Base-by-base conservation (phyloP, 1,284 basidiomycete species). In the Ceratorhiza oryzae-sativae region DNA sequence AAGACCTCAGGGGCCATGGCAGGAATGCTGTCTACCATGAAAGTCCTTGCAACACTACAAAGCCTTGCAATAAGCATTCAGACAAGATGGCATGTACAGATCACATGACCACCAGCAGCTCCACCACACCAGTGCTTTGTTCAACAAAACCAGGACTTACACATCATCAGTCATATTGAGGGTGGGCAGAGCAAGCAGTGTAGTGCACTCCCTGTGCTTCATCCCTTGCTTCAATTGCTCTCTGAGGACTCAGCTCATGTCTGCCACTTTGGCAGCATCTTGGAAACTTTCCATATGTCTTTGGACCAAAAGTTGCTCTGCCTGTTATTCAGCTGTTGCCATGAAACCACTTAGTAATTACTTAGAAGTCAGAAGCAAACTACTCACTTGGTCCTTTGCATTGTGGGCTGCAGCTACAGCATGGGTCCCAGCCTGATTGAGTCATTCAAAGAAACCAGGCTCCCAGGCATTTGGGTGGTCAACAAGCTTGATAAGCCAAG, bases 251-350 rank as follows among this genome's bases (percentile, higher is more conserved):
- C 4, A 3, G 25, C 1, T 46, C 41, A 61, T 42, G 1, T 5
- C 13, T 8, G 23, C 41, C 41, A 48, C 9, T 32, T 61, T 41
- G 41, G 41, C 59, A 61, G 25, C 25, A 15, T 42, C 12, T 46
- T 4, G 3, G 0, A 13, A 46, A 45, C 30, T 18, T 61, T 61
- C 41, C 30, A 42, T 15, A 30, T n/a, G 13, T 61, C 59, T 30
- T 61, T 25, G 25, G 59, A 61, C 20, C 45, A 15, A 18, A 8
- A 20, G 23, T 61, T 61, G 30, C 59, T 61, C 59, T 61, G 59
- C 2, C 59, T 42, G 25, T 46, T 15, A 12, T 48, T 61, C 41
- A 61, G 41, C 59, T 61, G n/a, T 46, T 1, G 15, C 12, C 1
- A 9, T n/a, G 32, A 25, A 42, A 45, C 39, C n/a, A 15, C 23